Base-by-base conservation (phyloP, 2,329 filamentous ascomycete species). In the Aspergillus ochraceoroseus region DNA sequence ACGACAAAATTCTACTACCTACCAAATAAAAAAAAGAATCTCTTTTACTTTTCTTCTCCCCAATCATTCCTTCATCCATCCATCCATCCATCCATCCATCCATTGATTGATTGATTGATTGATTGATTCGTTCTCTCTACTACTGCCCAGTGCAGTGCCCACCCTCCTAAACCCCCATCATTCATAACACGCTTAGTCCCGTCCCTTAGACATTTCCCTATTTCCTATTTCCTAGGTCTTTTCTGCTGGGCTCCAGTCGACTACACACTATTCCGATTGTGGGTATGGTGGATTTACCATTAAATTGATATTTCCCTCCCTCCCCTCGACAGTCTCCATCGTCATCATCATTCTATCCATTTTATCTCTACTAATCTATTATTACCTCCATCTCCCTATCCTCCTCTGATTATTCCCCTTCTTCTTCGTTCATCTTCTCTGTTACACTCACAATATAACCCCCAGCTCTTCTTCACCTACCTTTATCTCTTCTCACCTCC, bases 81-180 rank as follows among this genome's bases (percentile, higher is more conserved):
- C 20, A 5, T 9, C 20, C 9, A n/a, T n/a, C n/a, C n/a, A n/a
- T n/a, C n/a, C n/a, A n/a, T n/a, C n/a, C n/a, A n/a, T n/a, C 39
- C 31, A 40, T 45, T 47, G 45, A 49, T 42, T 38, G 22, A 46
- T n/a, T n/a, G n/a, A n/a, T n/a, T n/a, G n/a, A n/a, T n/a, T n/a
- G n/a, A n/a, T n/a, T n/a, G n/a, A n/a, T n/a, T n/a, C n/a, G n/a
- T n/a, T n/a, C n/a, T n/a, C n/a, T n/a, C n/a, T n/a, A n/a, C n/a
- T n/a, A n/a, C n/a, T n/a, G n/a, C n/a, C n/a, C n/a, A n/a, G n/a
- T n/a, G n/a, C n/a, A n/a, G n/a, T 45, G 40, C 37, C 32, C 28
- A 22, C 20, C 20, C 20, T 22, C 20, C 20, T 22, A n/a, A n/a
- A n/a, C n/a, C n/a, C n/a, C n/a, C n/a, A n/a, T n/a, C n/a, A n/a